Evolutionary conservation across 2,329 filamentous ascomycete species (phyloP).

Genomic region (Pseudocercospora crystallina): DNA sequence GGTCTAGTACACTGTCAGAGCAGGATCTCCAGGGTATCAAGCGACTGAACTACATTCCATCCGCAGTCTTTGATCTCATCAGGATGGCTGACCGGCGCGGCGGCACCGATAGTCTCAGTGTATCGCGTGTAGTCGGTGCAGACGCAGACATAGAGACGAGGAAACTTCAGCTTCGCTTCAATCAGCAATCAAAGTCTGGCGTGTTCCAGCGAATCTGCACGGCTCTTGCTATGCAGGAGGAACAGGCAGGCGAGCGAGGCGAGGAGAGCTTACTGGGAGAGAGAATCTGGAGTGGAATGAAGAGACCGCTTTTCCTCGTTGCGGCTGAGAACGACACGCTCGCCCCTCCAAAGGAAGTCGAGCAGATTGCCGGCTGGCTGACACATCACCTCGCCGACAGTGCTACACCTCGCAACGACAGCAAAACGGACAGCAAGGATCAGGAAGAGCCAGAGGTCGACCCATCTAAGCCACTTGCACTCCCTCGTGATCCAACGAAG

Average conservation of each 20-base stretch:
- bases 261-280: slow-evolving; percentile 63
- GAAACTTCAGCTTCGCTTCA: slow-evolving; percentile 70
- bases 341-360: slow-evolving; percentile 69
- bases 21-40: slow-evolving; percentile 48
- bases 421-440: background rate
- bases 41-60: slow-evolving; percentile 67
- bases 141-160: slow-evolving; percentile 66
- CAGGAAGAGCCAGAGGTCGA: no score
- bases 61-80: slow-evolving; percentile 71
- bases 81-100: slow-evolving; percentile 76
- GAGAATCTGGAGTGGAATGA: slow-evolving; percentile 69
- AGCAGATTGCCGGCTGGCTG: slow-evolving; percentile 59
- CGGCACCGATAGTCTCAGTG: slow-evolving; percentile 74
- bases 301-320: slow-evolving; percentile 74
- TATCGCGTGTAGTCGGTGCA: slow-evolving; percentile 71
- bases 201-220: slow-evolving; percentile 79
- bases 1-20: slow-evolving; percentile 55
- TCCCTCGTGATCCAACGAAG: no score
- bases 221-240: slow-evolving; percentile 54
- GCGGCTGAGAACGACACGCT: slow-evolving; percentile 75
- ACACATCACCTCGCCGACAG: slow-evolving; percentile 6
- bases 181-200: slow-evolving; percentile 76
- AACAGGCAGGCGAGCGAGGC: slow-evolving; percentile 5
- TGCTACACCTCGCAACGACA: background rate
- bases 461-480: no score